Evolutionary conservation across 148 eudicot species (phyloP), one percentile per base, ranked within the genome.

Genomic region (Fagopyrum homotropicum): DNA sequence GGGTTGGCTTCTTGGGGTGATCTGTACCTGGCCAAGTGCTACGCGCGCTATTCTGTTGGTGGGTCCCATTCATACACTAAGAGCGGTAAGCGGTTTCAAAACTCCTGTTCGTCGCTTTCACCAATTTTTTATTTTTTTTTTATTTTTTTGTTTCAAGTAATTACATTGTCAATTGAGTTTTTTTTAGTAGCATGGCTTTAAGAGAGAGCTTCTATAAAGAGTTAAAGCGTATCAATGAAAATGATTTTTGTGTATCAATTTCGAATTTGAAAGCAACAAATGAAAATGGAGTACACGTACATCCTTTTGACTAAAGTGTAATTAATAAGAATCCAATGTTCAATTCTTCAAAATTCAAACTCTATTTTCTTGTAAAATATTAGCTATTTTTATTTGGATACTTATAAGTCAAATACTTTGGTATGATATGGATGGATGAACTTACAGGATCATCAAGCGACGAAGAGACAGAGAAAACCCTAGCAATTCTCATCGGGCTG

Each of bases 401-500:
- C 1, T 35, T 35, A 35, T 35, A 35, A 35, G 40, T 35, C 35
- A 30, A 30, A 30, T 30, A 30, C 35, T 35, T 35, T 35, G 40
- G 2, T 0, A 35, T 35, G 40, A 35, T 35, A 35, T 1, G 0
- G 40, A 35, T 35, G 2, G 40, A 35, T 35, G 0, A 35, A 35
- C 3, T 1, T 35, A 35, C 40, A 22, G 71, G 71, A 66, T 66
- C 71, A 66, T 66, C 71, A 64, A 35, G 9, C 44, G 70, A 30
- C 15, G 70, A 66, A 4, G 87, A 90, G 22, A 64, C 75, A 2
- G 83, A 88, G 64, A 90, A 74, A 73, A 86, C 91, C 35, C 81
- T 90, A 0, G 88, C 94, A 40, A 88, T 90, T 60, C 72, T 86
- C 54, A 80, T 90, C 59, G 94, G 91, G 29, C 69, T 86, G 12